Conservation (phyloP, 108 stramenopile species). For the Aureococcus anophagefferens region DNA sequence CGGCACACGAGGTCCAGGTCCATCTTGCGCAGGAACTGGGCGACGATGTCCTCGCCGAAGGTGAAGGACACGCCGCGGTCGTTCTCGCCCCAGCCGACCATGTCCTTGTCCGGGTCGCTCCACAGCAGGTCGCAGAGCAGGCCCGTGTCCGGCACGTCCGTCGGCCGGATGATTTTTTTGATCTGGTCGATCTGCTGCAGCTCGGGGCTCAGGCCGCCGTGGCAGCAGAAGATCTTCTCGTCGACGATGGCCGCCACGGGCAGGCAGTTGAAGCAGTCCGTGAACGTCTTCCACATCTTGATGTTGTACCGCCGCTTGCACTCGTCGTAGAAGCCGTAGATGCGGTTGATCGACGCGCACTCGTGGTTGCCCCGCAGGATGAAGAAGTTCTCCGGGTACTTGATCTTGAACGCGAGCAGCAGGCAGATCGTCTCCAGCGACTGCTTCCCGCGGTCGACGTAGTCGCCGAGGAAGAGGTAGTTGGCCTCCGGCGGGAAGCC, state of each 20-base stretch:
- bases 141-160: conserved; percentile 98
- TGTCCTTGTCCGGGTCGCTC: conserved; percentile 99
- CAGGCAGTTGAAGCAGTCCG: conserved; percentile 97
- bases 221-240: conserved; percentile 99
- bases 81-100: conserved; percentile 99
- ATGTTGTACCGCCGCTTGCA: conserved; percentile 88
- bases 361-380: conserved; percentile 97
- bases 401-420: conserved; percentile 94
- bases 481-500: conserved; percentile 70
- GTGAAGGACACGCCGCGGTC: conserved; percentile 98
- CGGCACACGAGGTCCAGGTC: conserved; percentile 98
- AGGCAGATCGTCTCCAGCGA: conserved; percentile 93
- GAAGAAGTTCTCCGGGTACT: conserved; percentile 99
- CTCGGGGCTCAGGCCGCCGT: conserved; percentile 75
- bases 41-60: conserved; percentile 98
- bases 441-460: conserved; percentile 97
- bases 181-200: conserved; percentile 44
- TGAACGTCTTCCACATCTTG: conserved; percentile 99
- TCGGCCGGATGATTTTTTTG: conserved; percentile 34
- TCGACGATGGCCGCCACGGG: conserved; percentile 98
- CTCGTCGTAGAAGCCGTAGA: conserved; percentile 99
- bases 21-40: conserved; percentile 89
- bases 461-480: conserved; percentile 97
- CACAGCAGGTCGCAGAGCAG: conserved; percentile 97
- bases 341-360: conserved; percentile 96